Conservation (phyloP, 78 protist species). For the Monosiga brevicollis region DNA sequence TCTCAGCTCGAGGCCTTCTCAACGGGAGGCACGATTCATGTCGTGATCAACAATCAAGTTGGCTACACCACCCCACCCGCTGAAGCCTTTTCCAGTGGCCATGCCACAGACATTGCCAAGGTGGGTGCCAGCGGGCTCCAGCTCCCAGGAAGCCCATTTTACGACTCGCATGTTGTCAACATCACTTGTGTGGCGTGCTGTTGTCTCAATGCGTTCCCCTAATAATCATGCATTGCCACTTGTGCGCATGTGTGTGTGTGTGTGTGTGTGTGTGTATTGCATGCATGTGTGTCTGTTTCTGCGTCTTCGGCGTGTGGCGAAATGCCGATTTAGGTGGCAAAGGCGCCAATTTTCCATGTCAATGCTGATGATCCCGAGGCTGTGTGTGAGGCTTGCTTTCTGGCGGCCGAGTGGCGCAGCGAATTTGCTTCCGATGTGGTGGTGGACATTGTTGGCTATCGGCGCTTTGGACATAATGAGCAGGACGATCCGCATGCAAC, state of each 20-base stretch:
- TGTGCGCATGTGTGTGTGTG: no score
- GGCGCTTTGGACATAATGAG: slow-evolving; percentile 93
- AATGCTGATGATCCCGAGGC: neutral
- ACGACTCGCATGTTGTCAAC: no score
- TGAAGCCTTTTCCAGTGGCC: slow-evolving; percentile 54
- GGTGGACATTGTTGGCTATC: slow-evolving; percentile 84
- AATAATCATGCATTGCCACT: no score
- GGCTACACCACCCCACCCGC: slow-evolving; percentile 94
- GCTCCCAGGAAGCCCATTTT: no score
- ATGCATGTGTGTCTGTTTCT: no score
- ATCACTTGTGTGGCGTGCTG: no score
- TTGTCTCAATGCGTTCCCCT: no score
- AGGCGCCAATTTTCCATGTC: neutral
- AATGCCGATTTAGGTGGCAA: neutral
- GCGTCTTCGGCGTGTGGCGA: no score
- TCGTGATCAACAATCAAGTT: slow-evolving; percentile 92
- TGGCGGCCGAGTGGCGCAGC: slow-evolving; percentile 43
- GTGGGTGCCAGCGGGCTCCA: no score
- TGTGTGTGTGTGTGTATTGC: no score
- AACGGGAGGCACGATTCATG: slow-evolving; percentile 89
- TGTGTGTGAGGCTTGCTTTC: neutral
- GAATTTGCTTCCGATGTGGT: slow-evolving; percentile 68
- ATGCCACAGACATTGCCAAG: slow-evolving; percentile 86
- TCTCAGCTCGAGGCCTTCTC: slow-evolving; percentile 58
- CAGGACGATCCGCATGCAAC: slow-evolving; percentile 91